Percentiles rank a stretch among this genome's conserved stretches.
Conservation (phyloP, 495 filamentous ascomycete genomes). For the Penicillium robsamsonii region DNA sequence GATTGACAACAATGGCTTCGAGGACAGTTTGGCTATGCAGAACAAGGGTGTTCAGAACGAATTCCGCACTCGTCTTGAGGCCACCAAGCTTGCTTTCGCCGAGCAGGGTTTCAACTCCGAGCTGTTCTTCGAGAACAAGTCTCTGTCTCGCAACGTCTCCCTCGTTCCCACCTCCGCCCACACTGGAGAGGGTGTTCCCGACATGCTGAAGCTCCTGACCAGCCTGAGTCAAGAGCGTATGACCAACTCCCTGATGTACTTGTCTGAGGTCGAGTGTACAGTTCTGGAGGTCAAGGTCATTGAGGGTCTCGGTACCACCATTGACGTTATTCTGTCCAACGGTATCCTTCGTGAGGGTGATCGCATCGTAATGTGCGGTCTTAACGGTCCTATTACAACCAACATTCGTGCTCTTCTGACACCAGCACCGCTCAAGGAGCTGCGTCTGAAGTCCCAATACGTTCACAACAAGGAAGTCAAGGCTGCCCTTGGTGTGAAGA, state of each 20-base stretch:
- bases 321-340: conserved; percentile 96
- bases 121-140: conserved; percentile 96
- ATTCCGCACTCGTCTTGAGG: conserved; percentile 85
- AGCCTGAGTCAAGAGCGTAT: conserved; percentile 94
- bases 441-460: conserved; percentile 90
- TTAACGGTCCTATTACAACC: conserved; percentile 89
- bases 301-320: conserved; percentile 97
- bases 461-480: conserved; percentile 99
- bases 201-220: conserved; percentile 96
- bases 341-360: conserved; percentile 95
- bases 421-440: conserved; percentile 88
- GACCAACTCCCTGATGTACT: conserved; percentile 96
- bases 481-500: conserved; percentile 97
- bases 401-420: conserved; percentile 97
- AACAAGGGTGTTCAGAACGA: conserved; percentile 93
- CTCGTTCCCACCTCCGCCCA: conserved; percentile 95
- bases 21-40: conserved; percentile 83
- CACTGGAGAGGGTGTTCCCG: conserved; percentile 97
- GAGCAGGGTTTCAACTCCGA: conserved; percentile 98
- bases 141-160: conserved; percentile 87
- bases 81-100: conserved; percentile 88
- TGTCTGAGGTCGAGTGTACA: conserved; percentile 95
- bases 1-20: conserved; percentile 97
- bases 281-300: conserved; percentile 99
- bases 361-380: conserved; percentile 89